Evolutionary conservation across 2,329 filamentous ascomycete genomes (phyloP), one percentile per base, ranked within the genome.

Genomic region (Conoideocrella luteorostrata): DNA sequence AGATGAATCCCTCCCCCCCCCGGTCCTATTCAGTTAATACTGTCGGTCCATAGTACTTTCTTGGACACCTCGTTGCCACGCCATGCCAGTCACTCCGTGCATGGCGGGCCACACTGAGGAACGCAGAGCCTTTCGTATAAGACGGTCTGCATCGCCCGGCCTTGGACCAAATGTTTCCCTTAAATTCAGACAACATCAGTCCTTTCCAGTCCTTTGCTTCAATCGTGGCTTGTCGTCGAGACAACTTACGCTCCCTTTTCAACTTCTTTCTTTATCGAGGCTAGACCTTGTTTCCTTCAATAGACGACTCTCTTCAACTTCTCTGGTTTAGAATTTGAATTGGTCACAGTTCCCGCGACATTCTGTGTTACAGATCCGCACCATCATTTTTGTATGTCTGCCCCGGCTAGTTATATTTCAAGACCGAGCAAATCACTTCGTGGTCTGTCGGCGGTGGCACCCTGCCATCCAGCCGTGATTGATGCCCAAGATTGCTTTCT

Each of bases 251-350:
- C 48, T 53, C 56, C 52, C 45, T 55, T 28, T 39, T 26, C 33
- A 15, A 29, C 47, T 43, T 41, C 41, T 49, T 49, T 50, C 46
- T 50, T 50, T 52, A 44, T 48, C 56, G 51, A 62, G 59, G 54
- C 55, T 66, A 62, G 63, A 57, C 67, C 66, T 66, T 55, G 49
- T 51, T 55, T 44, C 43, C 34, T 48, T 47, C 41, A 10, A 20
- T 12, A 28, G 17, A 38, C n/a, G 5, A 21, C 15, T 18, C 17
- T 12, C 44, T 51, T 51, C 51, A 48, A 46, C 53, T 54, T 60
- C 51, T 55, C 56, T 50, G 50, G 48, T 44, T 48, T 41, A 39
- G 46, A 47, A 48, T 23, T 44, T 33, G 46, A 46, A 28, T 10
- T 22, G 10, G 30, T 2, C 32, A 42, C 24, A 37, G 20, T 39